These are phyloP conservation scores for Cercospora sesami DNA, from an alignment of 2,329 filamentous ascomycete species.

Conservation along the genomic window DNA sequence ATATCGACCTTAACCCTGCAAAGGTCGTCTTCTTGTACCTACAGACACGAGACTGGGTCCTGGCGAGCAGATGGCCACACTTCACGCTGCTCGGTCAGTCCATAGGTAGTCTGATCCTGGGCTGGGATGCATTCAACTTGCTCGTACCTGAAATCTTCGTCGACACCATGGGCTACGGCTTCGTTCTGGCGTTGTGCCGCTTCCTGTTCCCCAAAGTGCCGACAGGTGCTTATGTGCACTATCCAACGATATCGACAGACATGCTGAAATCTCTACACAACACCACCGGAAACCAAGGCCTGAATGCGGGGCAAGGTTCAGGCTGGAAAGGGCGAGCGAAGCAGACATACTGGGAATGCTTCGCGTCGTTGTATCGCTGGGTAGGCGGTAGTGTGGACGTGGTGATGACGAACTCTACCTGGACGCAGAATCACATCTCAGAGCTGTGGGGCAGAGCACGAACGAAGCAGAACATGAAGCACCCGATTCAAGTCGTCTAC, in stretches of 20 bases:
- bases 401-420: constrained; percentile 96
- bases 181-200: constrained; percentile 78
- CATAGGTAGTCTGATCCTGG: constrained; percentile 80
- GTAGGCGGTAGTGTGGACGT: constrained; percentile 83
- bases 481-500: constrained; percentile 74
- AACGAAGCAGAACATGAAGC: constrained; percentile 51
- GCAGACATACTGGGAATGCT: constrained; percentile 80
- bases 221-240: constrained; percentile 93
- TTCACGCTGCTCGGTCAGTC: constrained; percentile 96
- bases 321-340: constrained; percentile 72
- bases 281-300: constrained; percentile 55
- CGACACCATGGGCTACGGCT: constrained; percentile 98
- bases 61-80: constrained; percentile 82
- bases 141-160: constrained; percentile 91
- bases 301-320: constrained; percentile 79
- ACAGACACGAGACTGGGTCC: constrained; percentile 80
- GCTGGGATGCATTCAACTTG: constrained; percentile 89
- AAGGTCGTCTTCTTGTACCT: constrained; percentile 88
- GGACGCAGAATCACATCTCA: constrained; percentile 84
- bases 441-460: constrained; percentile 67
- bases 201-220: constrained; percentile 77
- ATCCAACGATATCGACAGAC: constrained; percentile 96
- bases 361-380: constrained; percentile 77
- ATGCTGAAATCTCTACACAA: constrained; percentile 73
- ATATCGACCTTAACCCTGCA: constrained; percentile 81